Conservation (phyloP, 768 basidiomycete genomes). For the Agrocybe chaxingu region DNA sequence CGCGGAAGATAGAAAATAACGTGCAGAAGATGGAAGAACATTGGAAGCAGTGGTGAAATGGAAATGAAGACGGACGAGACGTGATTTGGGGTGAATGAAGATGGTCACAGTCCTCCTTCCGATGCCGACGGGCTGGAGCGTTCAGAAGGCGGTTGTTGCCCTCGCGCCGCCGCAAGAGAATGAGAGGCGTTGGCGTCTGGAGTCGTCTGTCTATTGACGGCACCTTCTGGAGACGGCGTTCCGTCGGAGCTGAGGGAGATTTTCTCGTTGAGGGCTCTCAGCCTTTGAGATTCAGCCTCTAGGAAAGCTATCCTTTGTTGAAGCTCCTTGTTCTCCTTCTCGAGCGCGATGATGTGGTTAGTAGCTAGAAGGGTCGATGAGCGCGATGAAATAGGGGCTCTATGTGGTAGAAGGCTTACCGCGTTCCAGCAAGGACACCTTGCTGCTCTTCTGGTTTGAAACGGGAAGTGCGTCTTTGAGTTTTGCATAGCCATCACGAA, state of each 20-base stretch:
- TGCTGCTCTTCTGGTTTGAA: constrained; percentile 89
- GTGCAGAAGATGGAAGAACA: constrained; percentile 16
- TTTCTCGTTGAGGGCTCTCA: constrained; percentile 79
- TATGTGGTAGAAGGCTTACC: constrained; percentile 42
- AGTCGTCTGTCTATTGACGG: constrained; percentile 51
- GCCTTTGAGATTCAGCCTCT: constrained; percentile 67
- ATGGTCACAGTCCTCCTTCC: constrained; percentile 43
- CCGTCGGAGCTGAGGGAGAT: constrained; percentile 64
- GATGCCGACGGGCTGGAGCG: constrained; percentile 57
- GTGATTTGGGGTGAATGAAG: constrained; percentile 30
- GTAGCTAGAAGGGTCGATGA: constrained; percentile 49
- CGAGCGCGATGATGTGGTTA: constrained; percentile 71
- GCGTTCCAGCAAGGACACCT: constrained; percentile 85
- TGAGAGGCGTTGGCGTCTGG: constrained; percentile 61
- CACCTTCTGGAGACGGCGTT: constrained; percentile 54
- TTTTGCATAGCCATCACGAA: constrained; percentile 85
- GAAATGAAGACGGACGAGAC: constrained; percentile 21
- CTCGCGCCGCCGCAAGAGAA: constrained; percentile 52
- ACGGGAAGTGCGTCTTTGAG: constrained; percentile 85
- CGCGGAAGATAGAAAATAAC: constrained; percentile 25
- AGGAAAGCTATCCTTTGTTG: constrained; percentile 62
- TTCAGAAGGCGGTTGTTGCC: constrained; percentile 61
- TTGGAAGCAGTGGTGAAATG: too few relatives aligned
- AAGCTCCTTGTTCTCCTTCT: constrained; percentile 70
- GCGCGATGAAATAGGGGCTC: constrained; percentile 8